phyloP scores from a whole-genome alignment of 1,284 basidiomycete genomes.

The Waitea zeae region DNA sequence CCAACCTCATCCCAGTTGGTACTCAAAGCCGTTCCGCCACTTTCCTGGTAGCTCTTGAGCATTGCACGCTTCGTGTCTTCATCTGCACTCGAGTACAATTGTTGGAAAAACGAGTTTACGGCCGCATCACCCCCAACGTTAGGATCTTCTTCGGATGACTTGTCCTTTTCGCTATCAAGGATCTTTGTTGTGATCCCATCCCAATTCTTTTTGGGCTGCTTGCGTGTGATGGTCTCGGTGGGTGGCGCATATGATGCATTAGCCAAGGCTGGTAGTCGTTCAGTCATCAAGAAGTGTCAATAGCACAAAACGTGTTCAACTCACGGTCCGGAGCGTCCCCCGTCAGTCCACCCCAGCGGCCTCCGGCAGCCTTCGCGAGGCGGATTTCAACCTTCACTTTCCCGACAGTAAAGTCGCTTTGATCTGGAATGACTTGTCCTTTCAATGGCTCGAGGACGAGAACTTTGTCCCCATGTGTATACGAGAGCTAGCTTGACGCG shows the following conservation, averaged over 20 bases:
- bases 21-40: slow-evolving; percentile 81
- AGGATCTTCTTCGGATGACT: slow-evolving; percentile 50
- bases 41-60: slow-evolving; percentile 92
- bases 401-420: slow-evolving; percentile 50
- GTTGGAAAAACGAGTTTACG: slow-evolving; percentile 68
- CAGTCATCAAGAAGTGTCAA: background rate
- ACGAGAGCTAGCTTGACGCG: slow-evolving; percentile 26
- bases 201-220: slow-evolving; percentile 58
- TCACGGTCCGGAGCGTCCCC: slow-evolving; percentile 60
- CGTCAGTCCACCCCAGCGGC: slow-evolving; percentile 62
- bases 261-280: slow-evolving; percentile 12
- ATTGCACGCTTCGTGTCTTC: slow-evolving; percentile 82
- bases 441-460: slow-evolving; percentile 61
- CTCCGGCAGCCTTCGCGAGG: slow-evolving; percentile 41
- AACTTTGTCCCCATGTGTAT: slow-evolving; percentile 43
- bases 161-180: slow-evolving; percentile 43
- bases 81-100: slow-evolving; percentile 75
- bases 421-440: slow-evolving; percentile 55
- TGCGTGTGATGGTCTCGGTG: slow-evolving; percentile 15
- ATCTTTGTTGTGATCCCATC: slow-evolving; percentile 60
- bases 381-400: slow-evolving; percentile 74
- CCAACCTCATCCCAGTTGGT: slow-evolving; percentile 87
- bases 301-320: slow-evolving; percentile 11
- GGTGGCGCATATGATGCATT: slow-evolving; percentile 15
- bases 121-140: slow-evolving; percentile 70